Conservation (phyloP, 1,139 yeast species). For the Sugiyamaella neomexicana region DNA sequence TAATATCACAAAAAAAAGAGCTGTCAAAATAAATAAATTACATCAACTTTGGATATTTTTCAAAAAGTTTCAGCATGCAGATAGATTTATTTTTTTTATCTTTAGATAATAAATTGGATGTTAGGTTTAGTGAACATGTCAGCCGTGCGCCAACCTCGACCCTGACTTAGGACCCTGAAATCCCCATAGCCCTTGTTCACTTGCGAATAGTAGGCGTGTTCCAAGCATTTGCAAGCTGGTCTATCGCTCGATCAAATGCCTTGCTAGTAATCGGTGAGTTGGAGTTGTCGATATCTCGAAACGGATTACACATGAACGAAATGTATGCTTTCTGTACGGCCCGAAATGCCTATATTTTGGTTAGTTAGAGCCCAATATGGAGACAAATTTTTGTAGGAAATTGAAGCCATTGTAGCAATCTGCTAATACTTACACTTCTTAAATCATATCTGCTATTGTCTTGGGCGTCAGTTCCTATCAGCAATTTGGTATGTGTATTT, state of each 20-base stretch:
- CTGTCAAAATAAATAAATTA: neutral
- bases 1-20: too few species aligned
- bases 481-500: constrained; percentile 43
- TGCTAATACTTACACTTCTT: constrained; percentile 26
- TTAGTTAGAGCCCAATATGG: constrained; percentile 3
- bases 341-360: constrained; percentile 33
- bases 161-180: too few species aligned
- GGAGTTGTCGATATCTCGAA: constrained; percentile 34
- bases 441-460: constrained; percentile 35
- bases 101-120: constrained; percentile 12
- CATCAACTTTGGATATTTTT: neutral
- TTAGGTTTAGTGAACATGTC: constrained; percentile 8
- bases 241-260: constrained; percentile 33
- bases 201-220: constrained; percentile 20
- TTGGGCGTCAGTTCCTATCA: constrained; percentile 42
- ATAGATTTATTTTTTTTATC: neutral
- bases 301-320: constrained; percentile 43
- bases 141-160: neutral
- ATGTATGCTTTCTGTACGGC: constrained; percentile 41
- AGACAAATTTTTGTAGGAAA: too few species aligned
- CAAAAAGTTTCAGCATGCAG: constrained; percentile 12
- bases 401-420: too few species aligned
- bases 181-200: neutral
- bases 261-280: constrained; percentile 33
- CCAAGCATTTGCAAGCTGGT: constrained; percentile 31